Conservation (phyloP, 257 asterid species). For the Dorcoceras hygrometricum region DNA sequence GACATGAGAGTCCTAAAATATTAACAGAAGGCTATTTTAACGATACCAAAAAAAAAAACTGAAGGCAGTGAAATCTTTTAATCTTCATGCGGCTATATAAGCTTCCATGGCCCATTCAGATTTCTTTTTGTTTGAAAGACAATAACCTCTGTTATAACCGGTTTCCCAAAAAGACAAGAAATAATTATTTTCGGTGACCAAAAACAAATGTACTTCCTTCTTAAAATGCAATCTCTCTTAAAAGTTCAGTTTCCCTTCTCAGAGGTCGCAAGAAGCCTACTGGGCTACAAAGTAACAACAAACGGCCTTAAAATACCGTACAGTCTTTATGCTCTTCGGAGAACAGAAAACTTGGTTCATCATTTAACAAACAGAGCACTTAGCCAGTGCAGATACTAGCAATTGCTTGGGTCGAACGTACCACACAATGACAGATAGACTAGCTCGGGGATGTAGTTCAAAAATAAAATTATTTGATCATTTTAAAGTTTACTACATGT, state of each 20-base stretch:
- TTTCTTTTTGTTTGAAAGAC: neutral
- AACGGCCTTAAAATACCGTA: no score
- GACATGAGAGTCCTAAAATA: neutral
- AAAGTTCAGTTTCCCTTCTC: neutral
- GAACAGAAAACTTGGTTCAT: neutral
- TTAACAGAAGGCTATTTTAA: neutral
- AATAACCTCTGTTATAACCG: neutral
- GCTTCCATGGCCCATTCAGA: neutral
- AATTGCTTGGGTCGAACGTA: neutral
- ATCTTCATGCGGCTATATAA: no score
- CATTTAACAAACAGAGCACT: neutral
- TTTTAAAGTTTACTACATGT: neutral
- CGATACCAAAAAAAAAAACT: no score
- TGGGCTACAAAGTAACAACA: neutral
- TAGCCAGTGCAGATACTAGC: neutral
- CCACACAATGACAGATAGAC: no score
- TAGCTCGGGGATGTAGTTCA: neutral
- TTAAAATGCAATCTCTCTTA: no score
- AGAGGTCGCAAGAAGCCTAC: neutral
- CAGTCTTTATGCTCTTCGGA: neutral
- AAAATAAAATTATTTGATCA: no score
- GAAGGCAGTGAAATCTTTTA: neutral
- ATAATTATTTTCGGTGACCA: neutral
- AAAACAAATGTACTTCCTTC: neutral
- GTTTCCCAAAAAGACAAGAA: neutral